Conservation (phyloP, 2,329 filamentous ascomycete species). For the Esteya vermicola region DNA sequence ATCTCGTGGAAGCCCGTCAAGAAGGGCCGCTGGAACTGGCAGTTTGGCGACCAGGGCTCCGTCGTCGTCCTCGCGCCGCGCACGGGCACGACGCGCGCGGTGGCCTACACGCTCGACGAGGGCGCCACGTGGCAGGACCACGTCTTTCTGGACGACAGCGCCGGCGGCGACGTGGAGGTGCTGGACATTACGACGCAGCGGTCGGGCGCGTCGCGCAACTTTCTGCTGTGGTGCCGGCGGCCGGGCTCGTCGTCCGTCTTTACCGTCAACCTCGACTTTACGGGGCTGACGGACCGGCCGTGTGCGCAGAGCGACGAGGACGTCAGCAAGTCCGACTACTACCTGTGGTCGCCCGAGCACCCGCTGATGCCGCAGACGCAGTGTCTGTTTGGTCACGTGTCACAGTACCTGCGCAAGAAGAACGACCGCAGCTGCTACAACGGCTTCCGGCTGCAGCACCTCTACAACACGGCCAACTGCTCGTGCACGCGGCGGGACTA, state of each 20-base stretch:
- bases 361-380: slow-evolving; percentile 56
- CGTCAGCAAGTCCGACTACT: slow-evolving; percentile 52
- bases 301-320: slow-evolving; percentile 56
- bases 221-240: slow-evolving; percentile 72
- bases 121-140: slow-evolving; percentile 68
- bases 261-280: slow-evolving; percentile 81
- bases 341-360: slow-evolving; percentile 77
- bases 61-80: slow-evolving; percentile 79
- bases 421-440: slow-evolving; percentile 70
- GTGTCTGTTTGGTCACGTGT: slow-evolving; percentile 85
- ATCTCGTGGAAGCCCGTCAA: slow-evolving; percentile 74
- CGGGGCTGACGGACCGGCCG: slow-evolving; percentile 56
- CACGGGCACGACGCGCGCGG: slow-evolving; percentile 43
- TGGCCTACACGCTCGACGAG: slow-evolving; percentile 45
- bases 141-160: no score
- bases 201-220: slow-evolving; percentile 80
- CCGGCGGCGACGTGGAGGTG: slow-evolving; percentile 53
- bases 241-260: slow-evolving; percentile 37
- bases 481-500: slow-evolving; percentile 73
- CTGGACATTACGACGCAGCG: slow-evolving; percentile 76
- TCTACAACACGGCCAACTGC: slow-evolving; percentile 67
- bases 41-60: slow-evolving; percentile 89
- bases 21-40: slow-evolving; percentile 83
- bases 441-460: slow-evolving; percentile 51
- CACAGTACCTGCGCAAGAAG: slow-evolving; percentile 85